Evolutionary conservation across 352 stramenopile genomes (phyloP), one percentile per base, ranked within the genome.

Genomic region (Peronospora farinosa): DNA sequence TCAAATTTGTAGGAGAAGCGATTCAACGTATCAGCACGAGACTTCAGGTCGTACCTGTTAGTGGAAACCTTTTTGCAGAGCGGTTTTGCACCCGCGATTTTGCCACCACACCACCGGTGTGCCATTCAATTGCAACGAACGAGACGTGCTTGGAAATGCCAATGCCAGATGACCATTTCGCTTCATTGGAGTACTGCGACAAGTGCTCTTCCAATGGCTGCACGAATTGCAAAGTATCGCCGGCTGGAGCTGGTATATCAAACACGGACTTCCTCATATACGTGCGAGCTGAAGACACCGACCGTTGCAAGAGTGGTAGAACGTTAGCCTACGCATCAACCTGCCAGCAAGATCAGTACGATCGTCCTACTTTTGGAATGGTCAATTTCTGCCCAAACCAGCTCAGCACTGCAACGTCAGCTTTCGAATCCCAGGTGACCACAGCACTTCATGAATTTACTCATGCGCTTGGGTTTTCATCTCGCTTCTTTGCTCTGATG

Each of bases 351-450:
- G 79, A 93, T 41, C 78, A 91, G 47, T 87, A 68, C 47, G 82
- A 93, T 47, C 75, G 79, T 1, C 82, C 79, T 12, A 90, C 74
- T 7, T 88, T 91, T 28, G 82, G 82, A 5, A 88, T 88, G 78
- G 64, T 73, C 7, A 90, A 93, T 53, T 88, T 91, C 35, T 93
- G 79, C 45, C 79, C 82, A 8, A 41, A 35, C 0, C 54, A 77
- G 31, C 72, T 91, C 46, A 70, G 74, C 23, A 60, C 49, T 7
- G 10, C 31, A 4, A 54, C 62, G 5, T 59, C 66, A n/a, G 47
- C 51, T 32, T 88, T 85, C 47, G 61, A 86, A 23, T 56, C 50
- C 12, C 72, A 86, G 35, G 60, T 89, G 9, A 59, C 65, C 0
- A 88, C 74, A 7, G 82, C 78, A 3, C 63, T 86, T 30, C 82